Evolutionary conservation across 306 rosid genomes (phyloP).

Genomic region (Calophaca sinica): DNA sequence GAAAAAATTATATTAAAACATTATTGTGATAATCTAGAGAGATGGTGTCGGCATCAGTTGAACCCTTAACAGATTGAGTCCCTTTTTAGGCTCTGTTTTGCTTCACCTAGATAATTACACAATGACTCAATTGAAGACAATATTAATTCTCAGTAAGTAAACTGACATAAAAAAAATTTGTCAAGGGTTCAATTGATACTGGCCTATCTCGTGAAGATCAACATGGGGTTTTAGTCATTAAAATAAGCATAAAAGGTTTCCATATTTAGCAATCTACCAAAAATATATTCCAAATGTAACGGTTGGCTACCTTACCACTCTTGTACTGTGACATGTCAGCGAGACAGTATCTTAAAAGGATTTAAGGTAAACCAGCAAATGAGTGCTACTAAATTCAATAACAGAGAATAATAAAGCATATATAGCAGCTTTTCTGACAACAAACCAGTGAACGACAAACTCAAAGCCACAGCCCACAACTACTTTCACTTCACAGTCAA

Average conservation of each 20-base stretch:
- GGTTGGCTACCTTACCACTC: slow-evolving; percentile 80
- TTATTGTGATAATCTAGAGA: slow-evolving; percentile 30
- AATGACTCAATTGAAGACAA: slow-evolving; percentile 5
- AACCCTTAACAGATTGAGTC: slow-evolving; percentile 33
- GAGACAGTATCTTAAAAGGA: slow-evolving; percentile 81
- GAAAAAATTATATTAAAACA: slow-evolving; percentile 29
- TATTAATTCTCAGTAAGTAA: neutral
- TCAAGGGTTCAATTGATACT: slow-evolving; percentile 19
- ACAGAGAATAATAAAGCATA: slow-evolving; percentile 5
- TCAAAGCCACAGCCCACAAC: slow-evolving; percentile 14
- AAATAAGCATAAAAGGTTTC: neutral
- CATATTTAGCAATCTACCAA: neutral
- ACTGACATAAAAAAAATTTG: neutral
- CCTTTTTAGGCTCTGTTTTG: slow-evolving; percentile 9
- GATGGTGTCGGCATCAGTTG: slow-evolving; percentile 21
- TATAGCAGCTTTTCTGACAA: neutral
- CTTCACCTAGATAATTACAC: slow-evolving; percentile 23
- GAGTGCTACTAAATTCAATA: slow-evolving; percentile 24
- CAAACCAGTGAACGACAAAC: slow-evolving; percentile 3
- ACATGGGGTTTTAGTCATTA: neutral
- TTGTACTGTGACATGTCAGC: slow-evolving; percentile 98
- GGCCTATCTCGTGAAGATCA: slow-evolving; percentile 29
- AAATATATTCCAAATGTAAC: neutral
- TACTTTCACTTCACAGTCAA: slow-evolving; percentile 10
- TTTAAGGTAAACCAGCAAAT: slow-evolving; percentile 64